Base-by-base conservation (phyloP, 2,329 filamentous ascomycete species). In the Passalora sequoiae region DNA sequence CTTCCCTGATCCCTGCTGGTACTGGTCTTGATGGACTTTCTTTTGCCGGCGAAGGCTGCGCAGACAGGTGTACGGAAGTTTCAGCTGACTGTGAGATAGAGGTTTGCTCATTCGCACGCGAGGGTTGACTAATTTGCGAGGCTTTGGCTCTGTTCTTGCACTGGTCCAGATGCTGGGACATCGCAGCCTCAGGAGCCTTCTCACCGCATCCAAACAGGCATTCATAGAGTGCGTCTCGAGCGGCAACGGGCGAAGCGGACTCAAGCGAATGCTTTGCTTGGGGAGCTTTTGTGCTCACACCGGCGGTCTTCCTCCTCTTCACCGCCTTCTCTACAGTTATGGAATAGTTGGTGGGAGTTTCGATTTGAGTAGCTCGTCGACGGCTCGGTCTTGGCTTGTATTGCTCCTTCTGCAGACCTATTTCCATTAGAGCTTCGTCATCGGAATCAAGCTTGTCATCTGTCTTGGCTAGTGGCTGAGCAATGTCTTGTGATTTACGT, bases 341-440 rank as follows among this genome's bases (percentile, higher is more conserved):
- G 46, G 66, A 57, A 46, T 50, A 60, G 49, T 65, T 61, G 42
- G 56, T 51, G 3, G 53, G 36, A 27, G 58, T 50, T 15, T 62
- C 55, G 1, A 54, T n/a, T 6, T 44, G 38, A 9, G 55, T 62
- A n/a, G 58, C 51, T 43, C 60, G 30, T 46, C 61, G 36, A 45
- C 62, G 58, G 44, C 65, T 68, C 21, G 63, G 66, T 37, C 67
- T 53, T 3, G 67, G 66, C 40, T 62, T 50, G 46, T 69, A 70
- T 9, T 55, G 46, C 50, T 70, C 67, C 44, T 58, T 65, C 9
- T 63, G 66, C 13, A 68, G 48, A 2, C 62, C 67, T 15, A 66
- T 51, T 4, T 54, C 57, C 6, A 50, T 40, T 20, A 36, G 20
- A 6, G 20, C 20, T 22, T 20, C 24, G 36, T 62, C 60, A 17